Conservation (phyloP, 257 asterid species). For the Nicotiana tomentosiformis region DNA sequence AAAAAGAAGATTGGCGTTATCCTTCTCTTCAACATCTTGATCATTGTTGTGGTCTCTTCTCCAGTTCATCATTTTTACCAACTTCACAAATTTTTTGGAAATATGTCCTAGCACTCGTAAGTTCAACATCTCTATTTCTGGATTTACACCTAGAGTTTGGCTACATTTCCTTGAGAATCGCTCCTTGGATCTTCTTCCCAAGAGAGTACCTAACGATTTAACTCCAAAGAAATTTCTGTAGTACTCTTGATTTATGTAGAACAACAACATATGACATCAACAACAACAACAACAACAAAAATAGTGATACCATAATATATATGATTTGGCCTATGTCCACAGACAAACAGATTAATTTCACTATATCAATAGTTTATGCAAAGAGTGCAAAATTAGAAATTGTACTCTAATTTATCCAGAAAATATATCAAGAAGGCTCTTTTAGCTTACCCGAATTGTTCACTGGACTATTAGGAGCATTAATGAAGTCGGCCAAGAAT, state of each 20-base stretch:
- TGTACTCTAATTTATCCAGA: neutral
- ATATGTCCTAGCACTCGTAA: neutral
- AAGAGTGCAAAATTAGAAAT: neutral
- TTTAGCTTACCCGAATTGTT: conserved; percentile 42
- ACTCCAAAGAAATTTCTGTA: neutral
- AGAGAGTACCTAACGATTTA: neutral
- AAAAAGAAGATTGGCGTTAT: neutral
- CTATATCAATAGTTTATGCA: neutral
- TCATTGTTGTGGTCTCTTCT: neutral
- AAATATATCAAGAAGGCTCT: neutral
- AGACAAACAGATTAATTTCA: neutral
- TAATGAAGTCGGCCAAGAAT: conserved; percentile 73
- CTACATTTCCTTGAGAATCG: neutral
- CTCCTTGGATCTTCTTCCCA: neutral
- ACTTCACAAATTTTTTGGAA: neutral
- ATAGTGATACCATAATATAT: neutral
- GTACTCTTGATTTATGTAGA: neutral
- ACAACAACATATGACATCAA: neutral
- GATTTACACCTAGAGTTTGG: neutral
- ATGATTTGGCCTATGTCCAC: neutral
- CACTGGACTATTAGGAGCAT: conserved; percentile 57
- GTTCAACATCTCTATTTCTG: neutral
- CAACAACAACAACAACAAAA: neutral
- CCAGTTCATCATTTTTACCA: neutral
- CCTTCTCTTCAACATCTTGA: neutral